Evolutionary conservation across 495 filamentous ascomycete genomes (phyloP).

Genomic region (Neurospora tetrasperma): DNA sequence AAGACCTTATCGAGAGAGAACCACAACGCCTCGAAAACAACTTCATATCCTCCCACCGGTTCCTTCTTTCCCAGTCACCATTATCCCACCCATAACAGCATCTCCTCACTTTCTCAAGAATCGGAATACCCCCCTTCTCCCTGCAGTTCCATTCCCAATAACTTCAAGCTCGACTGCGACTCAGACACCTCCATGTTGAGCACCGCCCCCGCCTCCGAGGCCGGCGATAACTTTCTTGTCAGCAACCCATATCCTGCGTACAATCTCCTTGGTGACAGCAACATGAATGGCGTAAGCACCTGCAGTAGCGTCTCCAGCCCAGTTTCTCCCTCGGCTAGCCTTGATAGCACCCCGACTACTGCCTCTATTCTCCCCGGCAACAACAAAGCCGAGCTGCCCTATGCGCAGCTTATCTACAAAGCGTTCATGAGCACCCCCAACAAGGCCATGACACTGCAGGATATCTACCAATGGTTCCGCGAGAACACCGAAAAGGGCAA

Average conservation of each 20-base stretch:
- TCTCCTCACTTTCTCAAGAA: slow-evolving; percentile 6
- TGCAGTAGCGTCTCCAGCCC: slow-evolving; percentile 5
- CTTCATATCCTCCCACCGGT: neutral
- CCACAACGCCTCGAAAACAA: neutral
- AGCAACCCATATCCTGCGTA: slow-evolving; percentile 3
- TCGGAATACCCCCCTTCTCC: slow-evolving; percentile 9
- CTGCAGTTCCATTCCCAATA: slow-evolving; percentile 10
- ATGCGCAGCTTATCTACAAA: slow-evolving; percentile 71
- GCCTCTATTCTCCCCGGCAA: neutral
- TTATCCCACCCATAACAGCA: neutral
- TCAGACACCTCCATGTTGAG: slow-evolving; percentile 2
- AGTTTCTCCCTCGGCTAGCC: neutral
- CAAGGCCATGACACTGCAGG: slow-evolving; percentile 65
- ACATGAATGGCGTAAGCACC: neutral
- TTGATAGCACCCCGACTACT: neutral
- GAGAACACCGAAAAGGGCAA: slow-evolving; percentile 68
- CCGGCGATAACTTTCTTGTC: neutral
- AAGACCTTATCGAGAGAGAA: neutral
- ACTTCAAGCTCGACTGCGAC: slow-evolving; percentile 8
- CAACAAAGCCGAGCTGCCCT: slow-evolving; percentile 50
- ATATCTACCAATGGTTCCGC: slow-evolving; percentile 86
- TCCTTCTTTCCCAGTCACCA: slow-evolving; percentile 4
- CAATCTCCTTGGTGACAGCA: neutral
- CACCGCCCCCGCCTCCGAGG: neutral
- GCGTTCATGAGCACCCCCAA: slow-evolving; percentile 57